Conservation (phyloP, 1,284 basidiomycete species). For the Boletus smithii region DNA sequence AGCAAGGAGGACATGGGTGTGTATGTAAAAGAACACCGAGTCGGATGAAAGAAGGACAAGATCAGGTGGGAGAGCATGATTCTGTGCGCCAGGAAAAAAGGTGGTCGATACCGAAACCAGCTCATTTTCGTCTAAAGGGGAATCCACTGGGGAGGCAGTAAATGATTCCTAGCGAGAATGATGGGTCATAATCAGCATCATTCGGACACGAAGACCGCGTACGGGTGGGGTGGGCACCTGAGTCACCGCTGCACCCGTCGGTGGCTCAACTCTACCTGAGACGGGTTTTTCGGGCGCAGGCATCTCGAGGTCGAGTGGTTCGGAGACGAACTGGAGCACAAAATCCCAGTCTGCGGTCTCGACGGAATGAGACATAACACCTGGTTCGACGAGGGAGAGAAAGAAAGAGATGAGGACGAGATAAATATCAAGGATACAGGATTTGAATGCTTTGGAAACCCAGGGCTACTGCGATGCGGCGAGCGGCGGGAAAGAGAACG, state of each 20-base stretch:
- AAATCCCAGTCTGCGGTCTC: slow-evolving; percentile 58
- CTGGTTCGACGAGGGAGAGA: background rate
- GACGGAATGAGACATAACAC: slow-evolving; percentile 31
- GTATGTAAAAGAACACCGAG: slow-evolving; percentile 72
- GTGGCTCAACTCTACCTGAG: slow-evolving; percentile 29
- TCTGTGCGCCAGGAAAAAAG: slow-evolving; percentile 67
- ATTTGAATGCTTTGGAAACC: background rate
- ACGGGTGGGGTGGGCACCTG: slow-evolving; percentile 70
- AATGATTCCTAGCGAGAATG: slow-evolving; percentile 43
- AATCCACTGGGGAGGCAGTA: slow-evolving; percentile 45
- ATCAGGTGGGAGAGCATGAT: slow-evolving; percentile 53
- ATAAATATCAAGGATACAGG: background rate
- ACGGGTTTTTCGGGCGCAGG: slow-evolving; percentile 36
- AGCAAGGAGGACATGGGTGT: slow-evolving; percentile 46
- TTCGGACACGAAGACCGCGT: slow-evolving; percentile 22
- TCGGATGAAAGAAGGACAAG: slow-evolving; percentile 65
- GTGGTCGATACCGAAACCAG: slow-evolving; percentile 76
- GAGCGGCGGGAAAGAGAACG: slow-evolving; percentile 4
- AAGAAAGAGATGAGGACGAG: too few relatives aligned
- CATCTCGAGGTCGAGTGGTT: slow-evolving; percentile 45
- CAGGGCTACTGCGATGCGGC: background rate
- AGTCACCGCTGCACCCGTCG: slow-evolving; percentile 18
- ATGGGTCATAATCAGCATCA: slow-evolving; percentile 6
- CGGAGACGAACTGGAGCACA: slow-evolving; percentile 60
- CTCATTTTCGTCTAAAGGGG: slow-evolving; percentile 37